Evolutionary conservation across 306 rosid species (phyloP).

Genomic region (Prunus persica): Prunus_persica_NCBIv2 NC_034016.1:21998501-21999000

Average conservation of each 20-base stretch:
- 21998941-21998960: background rate
- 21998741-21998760: background rate
- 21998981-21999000: background rate
- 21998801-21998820: background rate
- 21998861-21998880: conserved; percentile 1
- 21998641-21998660: background rate
- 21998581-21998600: background rate
- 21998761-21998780: background rate
- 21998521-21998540: background rate
- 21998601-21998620: background rate
- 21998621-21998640: background rate
- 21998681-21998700: background rate
- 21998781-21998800: background rate
- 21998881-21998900: background rate
- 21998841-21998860: background rate
- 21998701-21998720: background rate
- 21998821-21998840: background rate
- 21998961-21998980: no score
- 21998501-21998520: background rate
- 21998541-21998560: background rate
- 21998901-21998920: background rate
- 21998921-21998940: background rate
- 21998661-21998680: no score
- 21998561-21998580: background rate
- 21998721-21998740: background rate